Percentiles rank a stretch among this genome's conserved stretches.
Conservation (phyloP, 2,329 filamentous ascomycete species). For the Beauveria varroae region DNA sequence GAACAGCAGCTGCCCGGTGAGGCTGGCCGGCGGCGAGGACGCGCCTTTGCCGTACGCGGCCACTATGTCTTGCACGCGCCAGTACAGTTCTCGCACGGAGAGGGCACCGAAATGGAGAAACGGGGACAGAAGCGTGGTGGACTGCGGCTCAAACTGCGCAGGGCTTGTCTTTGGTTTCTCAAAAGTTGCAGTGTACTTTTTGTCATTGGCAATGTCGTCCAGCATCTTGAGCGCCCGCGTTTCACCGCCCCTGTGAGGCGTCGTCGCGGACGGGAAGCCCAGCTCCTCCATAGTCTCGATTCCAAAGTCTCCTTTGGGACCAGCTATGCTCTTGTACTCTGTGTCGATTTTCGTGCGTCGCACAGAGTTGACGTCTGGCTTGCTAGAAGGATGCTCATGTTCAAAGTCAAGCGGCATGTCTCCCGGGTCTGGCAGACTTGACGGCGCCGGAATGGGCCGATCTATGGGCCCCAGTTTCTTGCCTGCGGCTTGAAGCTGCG, state of each 20-base stretch:
- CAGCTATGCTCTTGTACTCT: constrained; percentile 54
- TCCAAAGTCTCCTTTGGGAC: constrained; percentile 60
- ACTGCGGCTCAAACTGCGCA: constrained; percentile 63
- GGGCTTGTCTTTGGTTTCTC: constrained; percentile 70
- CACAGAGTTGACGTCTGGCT: constrained; percentile 53
- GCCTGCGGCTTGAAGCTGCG: constrained; percentile 56
- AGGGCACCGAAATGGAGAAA: constrained; percentile 69
- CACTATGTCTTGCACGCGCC: constrained; percentile 58
- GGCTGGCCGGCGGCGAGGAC: constrained; percentile 57
- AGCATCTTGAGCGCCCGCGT: constrained; percentile 52
- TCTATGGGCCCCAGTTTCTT: constrained; percentile 55
- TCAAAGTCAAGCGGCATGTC: constrained; percentile 52
- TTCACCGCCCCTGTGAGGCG: constrained; percentile 65
- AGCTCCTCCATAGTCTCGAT: constrained; percentile 66
- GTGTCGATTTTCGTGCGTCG: constrained; percentile 46
- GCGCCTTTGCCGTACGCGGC: constrained; percentile 47
- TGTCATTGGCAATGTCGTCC: constrained; percentile 50
- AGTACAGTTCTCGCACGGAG: constrained; percentile 65
- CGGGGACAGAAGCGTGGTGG: constrained; percentile 66
- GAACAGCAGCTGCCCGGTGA: constrained; percentile 68
- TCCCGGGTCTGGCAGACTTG: constrained; percentile 55
- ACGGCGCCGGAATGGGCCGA: constrained; percentile 53
- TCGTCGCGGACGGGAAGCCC: constrained; percentile 57
- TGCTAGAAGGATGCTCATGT: constrained; percentile 41
- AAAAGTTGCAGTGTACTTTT: constrained; percentile 64